Conservation (phyloP, 306 rosid species). For the Calophaca sinica region DNA sequence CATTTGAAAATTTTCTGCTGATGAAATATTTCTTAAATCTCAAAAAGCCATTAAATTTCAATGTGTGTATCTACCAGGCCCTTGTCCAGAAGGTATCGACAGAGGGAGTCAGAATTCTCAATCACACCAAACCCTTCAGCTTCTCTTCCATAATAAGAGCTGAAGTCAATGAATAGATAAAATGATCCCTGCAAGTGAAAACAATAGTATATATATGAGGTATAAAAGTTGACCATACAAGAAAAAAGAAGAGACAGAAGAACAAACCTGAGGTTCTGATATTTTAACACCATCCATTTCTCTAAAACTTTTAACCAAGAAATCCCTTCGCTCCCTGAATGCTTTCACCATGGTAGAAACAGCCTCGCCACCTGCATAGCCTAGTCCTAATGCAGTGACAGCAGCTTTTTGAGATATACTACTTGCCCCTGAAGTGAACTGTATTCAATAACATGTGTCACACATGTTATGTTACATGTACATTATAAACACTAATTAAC, state of each 20-base stretch:
- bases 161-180: constrained; percentile 87
- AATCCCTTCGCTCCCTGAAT: constrained; percentile 89
- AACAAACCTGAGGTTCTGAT: constrained; percentile 73
- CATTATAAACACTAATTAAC: too few relatives aligned
- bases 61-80: constrained; percentile 69
- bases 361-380: constrained; percentile 92
- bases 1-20: background rate
- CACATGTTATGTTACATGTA: too few relatives aligned
- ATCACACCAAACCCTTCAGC: constrained; percentile 88
- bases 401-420: constrained; percentile 70
- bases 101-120: constrained; percentile 81
- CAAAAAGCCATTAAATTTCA: background rate
- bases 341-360: constrained; percentile 89
- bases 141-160: constrained; percentile 82
- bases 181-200: constrained; percentile 84
- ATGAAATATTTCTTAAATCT: background rate
- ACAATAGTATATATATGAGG: background rate
- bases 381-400: constrained; percentile 88
- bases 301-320: constrained; percentile 79
- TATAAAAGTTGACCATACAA: background rate
- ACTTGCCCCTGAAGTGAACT: constrained; percentile 94
- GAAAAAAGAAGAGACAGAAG: background rate
- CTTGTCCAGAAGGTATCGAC: constrained; percentile 81
- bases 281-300: constrained; percentile 81
- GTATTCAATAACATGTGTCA: constrained; percentile 43